Conservation (phyloP, 768 basidiomycete genomes). For the Suillus americanus region DNA sequence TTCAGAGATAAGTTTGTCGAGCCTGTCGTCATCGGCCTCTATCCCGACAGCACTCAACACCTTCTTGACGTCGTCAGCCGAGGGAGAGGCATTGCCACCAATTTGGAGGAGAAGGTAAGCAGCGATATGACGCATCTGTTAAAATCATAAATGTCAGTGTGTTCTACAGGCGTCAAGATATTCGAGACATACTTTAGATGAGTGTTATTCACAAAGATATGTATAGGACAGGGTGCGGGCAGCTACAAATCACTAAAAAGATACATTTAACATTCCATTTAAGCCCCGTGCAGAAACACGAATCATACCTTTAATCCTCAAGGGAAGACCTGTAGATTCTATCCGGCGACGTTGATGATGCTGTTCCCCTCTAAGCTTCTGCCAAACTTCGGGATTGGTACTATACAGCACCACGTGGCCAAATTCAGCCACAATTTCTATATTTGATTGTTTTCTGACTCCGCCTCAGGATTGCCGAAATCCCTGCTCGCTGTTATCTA, state of each 20-base stretch:
- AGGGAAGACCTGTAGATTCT: conserved; percentile 95
- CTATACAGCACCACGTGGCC: conserved; percentile 66
- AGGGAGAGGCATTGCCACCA: conserved; percentile 89
- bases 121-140: conserved; percentile 88
- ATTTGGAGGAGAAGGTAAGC: conserved; percentile 96
- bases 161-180: conserved; percentile 2
- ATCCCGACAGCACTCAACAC: conserved; percentile 86
- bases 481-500: conserved; percentile 19
- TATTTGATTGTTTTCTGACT: conserved; percentile 19
- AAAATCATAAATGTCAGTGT: conserved; percentile 2
- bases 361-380: conserved; percentile 13
- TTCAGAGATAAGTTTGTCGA: conserved; percentile 84
- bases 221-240: conserved; percentile 47
- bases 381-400: conserved; percentile 24
- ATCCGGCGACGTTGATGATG: conserved; percentile 55
- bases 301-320: conserved; percentile 73
- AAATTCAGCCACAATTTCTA: conserved; percentile 42
- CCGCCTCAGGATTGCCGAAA: conserved; percentile 19
- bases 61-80: conserved; percentile 83
- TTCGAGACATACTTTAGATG: conserved; percentile 42
- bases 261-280: background rate
- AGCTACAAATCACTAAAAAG: conserved; percentile 88
- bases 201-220: conserved; percentile 16
- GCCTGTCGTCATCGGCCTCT: conserved; percentile 80
- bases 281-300: background rate